Evolutionary conservation across 78 protist species (phyloP), one percentile per base, ranked within the genome.

Genomic region (Dictyostelium brefeldianum): DNA sequence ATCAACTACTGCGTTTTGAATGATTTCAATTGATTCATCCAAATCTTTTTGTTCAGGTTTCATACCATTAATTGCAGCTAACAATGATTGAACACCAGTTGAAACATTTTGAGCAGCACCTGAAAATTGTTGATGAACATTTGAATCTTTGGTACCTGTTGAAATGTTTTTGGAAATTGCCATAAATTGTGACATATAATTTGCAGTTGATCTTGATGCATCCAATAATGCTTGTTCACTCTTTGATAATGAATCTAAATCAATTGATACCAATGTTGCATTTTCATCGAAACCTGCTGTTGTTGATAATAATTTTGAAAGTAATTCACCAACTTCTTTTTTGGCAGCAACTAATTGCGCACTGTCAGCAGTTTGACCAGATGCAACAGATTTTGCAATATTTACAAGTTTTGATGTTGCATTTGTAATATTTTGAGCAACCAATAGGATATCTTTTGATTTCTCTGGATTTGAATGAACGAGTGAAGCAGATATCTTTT

Each of bases 1-100:
- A 31, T 90, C 95, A 17, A 83, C 95, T 14, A 90, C 89, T 17
- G 95, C 95, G 29, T 81, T 80, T 78, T 78, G 89, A 81, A 90
- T 83, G 54, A 82, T 81, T 65, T 90, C 95, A 65, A 90, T 90
- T 2, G 89, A 90, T 20, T 90, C 95, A 29, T 90, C 95, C 29
- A 90, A 27, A 29, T 90, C 95, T 22, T 81, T 83, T 78, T 90
- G 91, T 22, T 85, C 92, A 41, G 92, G 92, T 48, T 75, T 74
- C 89, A 90, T 75, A 81, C 91, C 95, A 50, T 90, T 81, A 71
- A 83, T 83, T 1, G 95, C 95, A 46, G 47, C 70, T 51, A 90
- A 78, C 1, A 90, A 51, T n/a, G 15, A 25, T 83, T 90, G 89
- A 22, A 90, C 80, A 51, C 81, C 89, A 69, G 56, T 10, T n/a